phyloP scores from a whole-genome alignment of 345 rosid genomes.

The Rhizophora mangle region DNA sequence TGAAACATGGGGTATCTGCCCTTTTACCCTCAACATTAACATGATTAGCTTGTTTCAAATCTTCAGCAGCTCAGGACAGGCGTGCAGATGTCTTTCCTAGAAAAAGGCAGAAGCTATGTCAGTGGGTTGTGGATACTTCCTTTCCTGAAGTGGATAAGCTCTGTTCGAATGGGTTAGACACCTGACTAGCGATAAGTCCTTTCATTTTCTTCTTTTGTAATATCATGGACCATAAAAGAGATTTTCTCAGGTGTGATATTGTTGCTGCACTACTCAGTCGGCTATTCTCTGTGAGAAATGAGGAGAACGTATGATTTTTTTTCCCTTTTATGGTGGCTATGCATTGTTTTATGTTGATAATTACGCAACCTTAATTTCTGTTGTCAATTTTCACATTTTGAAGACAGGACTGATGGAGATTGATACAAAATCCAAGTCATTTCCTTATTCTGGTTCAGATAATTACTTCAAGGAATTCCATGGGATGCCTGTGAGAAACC shows the following conservation, averaged over 20 bases:
- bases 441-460: slow-evolving; percentile 31
- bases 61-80: slow-evolving; percentile 39
- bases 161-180: slow-evolving; percentile 49
- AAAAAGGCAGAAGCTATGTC: slow-evolving; percentile 55
- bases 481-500: slow-evolving; percentile 27
- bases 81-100: slow-evolving; percentile 40
- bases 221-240: slow-evolving; percentile 26
- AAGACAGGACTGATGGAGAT: slow-evolving; percentile 22
- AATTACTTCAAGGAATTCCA: slow-evolving; percentile 22
- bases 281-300: slow-evolving; percentile 38
- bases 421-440: slow-evolving; percentile 23
- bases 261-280: slow-evolving; percentile 53
- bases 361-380: slow-evolving; percentile 16
- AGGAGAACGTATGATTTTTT: slow-evolving; percentile 46
- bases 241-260: slow-evolving; percentile 50
- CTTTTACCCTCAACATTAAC: background rate
- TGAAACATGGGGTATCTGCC: background rate
- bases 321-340: slow-evolving; percentile 1
- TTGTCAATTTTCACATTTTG: slow-evolving; percentile 35
- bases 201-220: slow-evolving; percentile 12
- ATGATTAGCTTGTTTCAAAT: slow-evolving; percentile 10
- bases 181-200: background rate
- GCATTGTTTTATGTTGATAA: slow-evolving; percentile 14
- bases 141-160: slow-evolving; percentile 45
- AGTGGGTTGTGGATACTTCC: slow-evolving; percentile 47